Evolutionary conservation across 2,329 filamentous ascomycete species (phyloP).

Genomic region (Trichoderma semiorbis): DNA sequence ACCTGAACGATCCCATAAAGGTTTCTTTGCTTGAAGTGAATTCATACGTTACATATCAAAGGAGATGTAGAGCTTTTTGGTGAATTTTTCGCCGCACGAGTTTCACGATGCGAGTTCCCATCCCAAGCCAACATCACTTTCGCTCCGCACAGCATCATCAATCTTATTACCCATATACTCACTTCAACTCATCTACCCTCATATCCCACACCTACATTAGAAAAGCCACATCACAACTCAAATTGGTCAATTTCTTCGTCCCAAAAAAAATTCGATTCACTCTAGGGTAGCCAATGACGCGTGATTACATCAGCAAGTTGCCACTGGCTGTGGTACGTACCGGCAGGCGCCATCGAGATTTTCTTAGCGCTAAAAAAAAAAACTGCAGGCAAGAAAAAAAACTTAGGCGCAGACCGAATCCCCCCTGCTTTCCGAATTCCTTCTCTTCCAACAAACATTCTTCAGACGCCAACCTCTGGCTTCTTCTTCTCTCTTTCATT

Average conservation of each 20-base stretch:
- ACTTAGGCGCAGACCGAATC: constrained; percentile 18
- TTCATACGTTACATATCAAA: background rate
- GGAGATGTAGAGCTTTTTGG: background rate
- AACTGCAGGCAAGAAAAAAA: constrained; percentile 24
- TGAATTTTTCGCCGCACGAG: background rate
- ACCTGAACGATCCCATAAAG: background rate
- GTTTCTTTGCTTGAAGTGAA: background rate
- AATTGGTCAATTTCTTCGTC: background rate
- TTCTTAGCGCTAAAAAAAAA: constrained; percentile 24
- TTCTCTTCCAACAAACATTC: constrained; percentile 16
- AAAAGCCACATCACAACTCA: background rate
- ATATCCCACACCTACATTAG: background rate
- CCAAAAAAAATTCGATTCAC: background rate
- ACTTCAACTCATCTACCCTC: background rate
- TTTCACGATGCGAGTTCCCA: background rate
- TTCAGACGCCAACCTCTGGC: background rate
- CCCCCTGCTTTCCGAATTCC: constrained; percentile 13
- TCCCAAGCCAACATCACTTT: background rate
- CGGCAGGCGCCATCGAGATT: constrained; percentile 13
- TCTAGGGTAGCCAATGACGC: constrained; percentile 6
- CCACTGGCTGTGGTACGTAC: constrained; percentile 17
- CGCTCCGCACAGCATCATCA: background rate
- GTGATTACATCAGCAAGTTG: constrained; percentile 13
- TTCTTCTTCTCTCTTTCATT: constrained; percentile 26
- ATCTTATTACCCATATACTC: background rate